Conservation (phyloP, 2,329 filamentous ascomycete species). For the Exophiala dermatitidis region DNA sequence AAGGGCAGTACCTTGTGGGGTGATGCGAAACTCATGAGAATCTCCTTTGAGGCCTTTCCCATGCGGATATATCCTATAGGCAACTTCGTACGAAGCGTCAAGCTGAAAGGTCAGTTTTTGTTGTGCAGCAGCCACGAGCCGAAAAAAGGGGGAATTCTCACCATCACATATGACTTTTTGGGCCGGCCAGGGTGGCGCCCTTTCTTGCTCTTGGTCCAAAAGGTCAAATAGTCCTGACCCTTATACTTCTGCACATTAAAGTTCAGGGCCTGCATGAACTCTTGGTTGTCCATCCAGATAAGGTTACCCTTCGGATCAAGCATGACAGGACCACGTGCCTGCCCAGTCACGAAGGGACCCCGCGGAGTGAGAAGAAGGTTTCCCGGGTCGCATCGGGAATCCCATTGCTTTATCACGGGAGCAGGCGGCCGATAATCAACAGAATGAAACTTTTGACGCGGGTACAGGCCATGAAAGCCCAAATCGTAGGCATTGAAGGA, state of each 20-base stretch:
- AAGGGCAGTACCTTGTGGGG: slow-evolving; percentile 35
- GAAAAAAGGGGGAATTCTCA: slow-evolving; percentile 29
- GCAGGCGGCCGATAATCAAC: slow-evolving; percentile 16
- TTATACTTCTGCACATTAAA: slow-evolving; percentile 41
- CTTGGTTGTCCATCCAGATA: slow-evolving; percentile 35
- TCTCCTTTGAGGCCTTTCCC: slow-evolving; percentile 24
- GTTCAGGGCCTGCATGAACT: slow-evolving; percentile 39
- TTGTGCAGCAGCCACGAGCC: slow-evolving; percentile 34
- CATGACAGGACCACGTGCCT: slow-evolving; percentile 21
- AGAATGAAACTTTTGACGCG: slow-evolving; percentile 17
- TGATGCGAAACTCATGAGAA: slow-evolving; percentile 46
- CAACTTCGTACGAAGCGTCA: slow-evolving; percentile 24
- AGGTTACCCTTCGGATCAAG: slow-evolving; percentile 14
- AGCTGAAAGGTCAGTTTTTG: slow-evolving; percentile 44
- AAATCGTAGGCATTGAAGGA: slow-evolving; percentile 19
- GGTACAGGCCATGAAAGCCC: slow-evolving; percentile 24
- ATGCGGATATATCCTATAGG: slow-evolving; percentile 16
- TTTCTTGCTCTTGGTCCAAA: slow-evolving; percentile 44
- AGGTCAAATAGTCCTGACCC: slow-evolving; percentile 42
- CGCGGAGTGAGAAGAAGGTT: slow-evolving; percentile 16
- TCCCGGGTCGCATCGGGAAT: slow-evolving; percentile 35
- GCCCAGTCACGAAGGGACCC: slow-evolving; percentile 10
- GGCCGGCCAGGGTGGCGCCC: slow-evolving; percentile 41
- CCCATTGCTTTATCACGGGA: slow-evolving; percentile 29
- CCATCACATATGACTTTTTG: slow-evolving; percentile 36